phyloP scores from a whole-genome alignment of 129 eudicot species.

The Scalesia atractyloides region DNA sequence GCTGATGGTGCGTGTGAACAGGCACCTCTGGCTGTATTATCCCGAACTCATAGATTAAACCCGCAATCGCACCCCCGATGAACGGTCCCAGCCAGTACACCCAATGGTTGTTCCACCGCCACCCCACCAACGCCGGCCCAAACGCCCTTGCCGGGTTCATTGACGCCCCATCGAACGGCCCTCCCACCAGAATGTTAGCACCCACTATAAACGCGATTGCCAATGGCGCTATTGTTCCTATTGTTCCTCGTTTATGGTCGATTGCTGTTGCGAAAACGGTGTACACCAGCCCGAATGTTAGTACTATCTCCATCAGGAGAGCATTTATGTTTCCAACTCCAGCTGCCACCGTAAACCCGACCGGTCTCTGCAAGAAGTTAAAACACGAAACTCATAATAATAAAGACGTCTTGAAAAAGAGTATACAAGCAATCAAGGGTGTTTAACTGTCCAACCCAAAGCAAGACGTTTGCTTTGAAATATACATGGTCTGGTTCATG shows the following conservation, averaged over 20 bases:
- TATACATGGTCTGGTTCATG: too few relatives aligned
- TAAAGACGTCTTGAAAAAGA: background rate
- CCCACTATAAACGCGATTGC: conserved; percentile 80
- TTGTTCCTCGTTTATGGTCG: conserved; percentile 68
- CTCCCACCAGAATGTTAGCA: conserved; percentile 80
- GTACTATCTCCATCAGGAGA: conserved; percentile 56
- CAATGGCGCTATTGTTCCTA: conserved; percentile 77
- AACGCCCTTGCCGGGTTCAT: conserved; percentile 95
- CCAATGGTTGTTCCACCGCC: conserved; percentile 89
- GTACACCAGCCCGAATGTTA: conserved; percentile 68
- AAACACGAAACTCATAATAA: background rate
- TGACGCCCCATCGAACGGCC: conserved; percentile 79
- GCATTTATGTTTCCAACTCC: conserved; percentile 62
- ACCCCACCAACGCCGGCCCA: conserved; percentile 89
- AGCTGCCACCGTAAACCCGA: conserved; percentile 52
- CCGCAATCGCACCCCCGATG: conserved; percentile 66
- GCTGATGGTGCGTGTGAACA: conserved; percentile 70
- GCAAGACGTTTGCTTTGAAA: background rate
- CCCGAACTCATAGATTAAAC: conserved; percentile 72
- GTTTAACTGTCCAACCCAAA: too few relatives aligned
- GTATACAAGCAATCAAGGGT: background rate
- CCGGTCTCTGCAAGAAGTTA: conserved; percentile 50
- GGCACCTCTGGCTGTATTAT: conserved; percentile 54
- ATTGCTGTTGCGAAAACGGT: conserved; percentile 64
- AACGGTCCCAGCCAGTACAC: conserved; percentile 93